Percentiles rank a stretch among this genome's conserved stretches.
Evolutionary conservation across 495 filamentous ascomycete genomes (phyloP).

Genomic region (Cudoniella acicularis): DNA sequence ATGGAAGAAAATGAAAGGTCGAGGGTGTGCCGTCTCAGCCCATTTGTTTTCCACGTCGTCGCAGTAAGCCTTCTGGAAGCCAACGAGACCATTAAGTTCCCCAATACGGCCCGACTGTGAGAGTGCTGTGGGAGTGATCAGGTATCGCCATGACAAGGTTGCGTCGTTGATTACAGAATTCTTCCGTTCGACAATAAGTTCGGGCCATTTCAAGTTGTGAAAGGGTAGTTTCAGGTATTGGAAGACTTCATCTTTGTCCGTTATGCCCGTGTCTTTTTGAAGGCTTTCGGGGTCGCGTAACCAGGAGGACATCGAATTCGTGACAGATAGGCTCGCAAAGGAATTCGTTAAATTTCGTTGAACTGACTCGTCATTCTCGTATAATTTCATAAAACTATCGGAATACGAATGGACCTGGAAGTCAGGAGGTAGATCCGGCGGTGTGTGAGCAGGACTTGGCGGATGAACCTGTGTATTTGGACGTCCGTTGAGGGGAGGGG

Average conservation of each 20-base stretch:
- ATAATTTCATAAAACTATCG: conserved; percentile 64
- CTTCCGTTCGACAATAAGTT: conserved; percentile 39
- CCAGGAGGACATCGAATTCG: conserved; percentile 68
- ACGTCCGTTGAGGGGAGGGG: conserved; percentile 37
- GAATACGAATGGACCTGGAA: conserved; percentile 63
- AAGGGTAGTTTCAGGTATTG: conserved; percentile 29
- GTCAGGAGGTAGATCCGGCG: conserved; percentile 50
- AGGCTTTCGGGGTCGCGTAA: conserved; percentile 57
- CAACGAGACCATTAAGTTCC: conserved; percentile 84
- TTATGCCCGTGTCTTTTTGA: conserved; percentile 38
- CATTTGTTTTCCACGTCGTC: conserved; percentile 70
- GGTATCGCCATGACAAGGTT: conserved; percentile 61
- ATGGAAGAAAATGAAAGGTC: conserved; percentile 84
- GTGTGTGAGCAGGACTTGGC: conserved; percentile 51
- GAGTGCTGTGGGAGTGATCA: conserved; percentile 58
- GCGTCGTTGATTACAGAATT: conserved; percentile 41
- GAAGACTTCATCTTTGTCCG: conserved; percentile 47
- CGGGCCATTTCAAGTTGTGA: conserved; percentile 33
- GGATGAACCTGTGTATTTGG: conserved; percentile 42
- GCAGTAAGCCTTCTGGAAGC: conserved; percentile 72
- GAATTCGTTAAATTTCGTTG: conserved; percentile 48
- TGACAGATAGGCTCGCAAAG: conserved; percentile 63
- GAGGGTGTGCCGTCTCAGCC: conserved; percentile 70
- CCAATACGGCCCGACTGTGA: conserved; percentile 68
- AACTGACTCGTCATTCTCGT: conserved; percentile 57